Conservation (phyloP, 495 filamentous ascomycete genomes). For the Tuber magnatum region DNA sequence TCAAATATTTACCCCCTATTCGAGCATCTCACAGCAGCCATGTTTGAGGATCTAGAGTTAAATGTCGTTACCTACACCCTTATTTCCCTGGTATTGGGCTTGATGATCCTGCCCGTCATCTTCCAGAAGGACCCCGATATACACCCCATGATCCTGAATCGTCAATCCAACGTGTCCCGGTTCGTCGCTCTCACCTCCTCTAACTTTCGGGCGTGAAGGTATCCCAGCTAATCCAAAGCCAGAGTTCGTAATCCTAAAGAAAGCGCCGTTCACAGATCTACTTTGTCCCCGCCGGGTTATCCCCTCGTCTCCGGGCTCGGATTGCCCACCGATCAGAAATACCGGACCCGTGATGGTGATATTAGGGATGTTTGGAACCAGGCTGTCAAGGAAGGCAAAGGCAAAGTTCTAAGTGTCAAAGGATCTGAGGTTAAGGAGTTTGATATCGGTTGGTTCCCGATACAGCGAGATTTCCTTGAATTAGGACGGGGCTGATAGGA, state of each 20-base stretch:
- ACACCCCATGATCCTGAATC: slow-evolving; percentile 80
- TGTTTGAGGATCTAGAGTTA: slow-evolving; percentile 37
- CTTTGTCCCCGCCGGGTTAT: slow-evolving; percentile 74
- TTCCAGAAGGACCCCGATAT: slow-evolving; percentile 69
- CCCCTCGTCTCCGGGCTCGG: slow-evolving; percentile 74
- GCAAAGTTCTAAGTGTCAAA: slow-evolving; percentile 71
- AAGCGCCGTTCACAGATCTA: slow-evolving; percentile 71
- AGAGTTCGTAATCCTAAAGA: slow-evolving; percentile 72
- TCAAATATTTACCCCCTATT: not conserved
- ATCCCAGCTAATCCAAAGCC: slow-evolving; percentile 7
- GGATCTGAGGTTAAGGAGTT: slow-evolving; percentile 70
- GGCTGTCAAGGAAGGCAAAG: slow-evolving; percentile 55
- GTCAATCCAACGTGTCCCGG: slow-evolving; percentile 68
- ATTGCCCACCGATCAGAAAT: slow-evolving; percentile 73
- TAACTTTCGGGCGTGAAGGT: not conserved
- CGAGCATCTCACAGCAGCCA: slow-evolving; percentile 7
- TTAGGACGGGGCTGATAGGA: not conserved
- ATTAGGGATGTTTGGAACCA: slow-evolving; percentile 86
- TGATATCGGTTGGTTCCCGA: slow-evolving; percentile 40
- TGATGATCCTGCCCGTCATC: slow-evolving; percentile 58
- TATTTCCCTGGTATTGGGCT: slow-evolving; percentile 50
- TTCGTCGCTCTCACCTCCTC: slow-evolving; percentile 8
- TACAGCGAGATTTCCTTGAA: not conserved
- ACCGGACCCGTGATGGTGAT: slow-evolving; percentile 74
- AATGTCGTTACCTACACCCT: slow-evolving; percentile 46